A percentile compares a stretch with the other conserved stretches of the same genome.
phyloP scores from a whole-genome alignment of 164 flowering plant species.

The Tinospora cordifolia region DNA sequence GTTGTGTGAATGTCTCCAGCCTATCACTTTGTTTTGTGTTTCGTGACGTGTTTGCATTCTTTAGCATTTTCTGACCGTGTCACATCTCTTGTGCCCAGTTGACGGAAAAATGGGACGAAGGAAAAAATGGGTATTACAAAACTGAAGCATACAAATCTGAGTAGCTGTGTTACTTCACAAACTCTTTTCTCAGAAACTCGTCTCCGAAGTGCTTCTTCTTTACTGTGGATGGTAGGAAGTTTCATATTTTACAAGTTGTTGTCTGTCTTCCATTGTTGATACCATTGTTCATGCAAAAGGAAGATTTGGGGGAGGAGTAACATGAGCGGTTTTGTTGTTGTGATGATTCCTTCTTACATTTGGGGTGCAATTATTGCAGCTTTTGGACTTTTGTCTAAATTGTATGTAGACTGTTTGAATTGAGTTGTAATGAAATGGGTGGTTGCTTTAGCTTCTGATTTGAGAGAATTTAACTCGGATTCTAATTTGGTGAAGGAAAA shows the following conservation, averaged over 20 bases:
- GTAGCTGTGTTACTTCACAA: constrained; percentile 11
- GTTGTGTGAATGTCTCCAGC: not conserved
- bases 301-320: constrained; percentile 1
- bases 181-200: not conserved
- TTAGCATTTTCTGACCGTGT: not conserved
- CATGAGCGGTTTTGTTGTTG: not conserved
- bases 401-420: not conserved
- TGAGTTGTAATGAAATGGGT: not conserved
- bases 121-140: constrained; percentile 22
- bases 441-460: not conserved
- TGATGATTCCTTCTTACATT: not conserved
- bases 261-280: constrained; percentile 4
- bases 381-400: not conserved
- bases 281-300: not conserved
- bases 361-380: not conserved
- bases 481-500: constrained; percentile 2
- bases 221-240: not conserved
- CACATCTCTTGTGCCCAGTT: constrained; percentile 23
- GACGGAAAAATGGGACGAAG: constrained; percentile 27
- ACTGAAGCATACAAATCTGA: constrained; percentile 31
- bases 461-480: not conserved
- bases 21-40: not conserved
- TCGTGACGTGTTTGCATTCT: not conserved
- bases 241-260: constrained; percentile 5
- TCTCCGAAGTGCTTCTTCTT: not conserved